Base-by-base conservation (phyloP, 2,329 filamentous ascomycete species). In the Aplosporella prunicola region DNA sequence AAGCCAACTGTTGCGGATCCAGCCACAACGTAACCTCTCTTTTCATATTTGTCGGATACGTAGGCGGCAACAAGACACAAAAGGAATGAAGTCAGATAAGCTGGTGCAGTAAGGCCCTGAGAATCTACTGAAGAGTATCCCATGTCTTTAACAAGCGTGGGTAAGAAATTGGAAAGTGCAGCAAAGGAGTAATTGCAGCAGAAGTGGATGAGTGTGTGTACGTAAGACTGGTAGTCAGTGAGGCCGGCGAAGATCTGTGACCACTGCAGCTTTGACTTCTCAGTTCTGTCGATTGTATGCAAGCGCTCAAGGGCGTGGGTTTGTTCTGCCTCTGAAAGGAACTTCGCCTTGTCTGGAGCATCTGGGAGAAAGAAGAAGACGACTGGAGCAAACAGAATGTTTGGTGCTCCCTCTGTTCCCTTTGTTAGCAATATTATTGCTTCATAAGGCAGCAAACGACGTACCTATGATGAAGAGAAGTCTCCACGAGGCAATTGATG, bases 261-360 rank as follows among this genome's bases (percentile, higher is more conserved):
- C 59, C 57, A 63, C 38, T 63, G 59, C 17, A 47, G 46, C 26
- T 64, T 56, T 5, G 58, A 56, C 27, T 57, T 57, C 0, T 41
- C 46, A 2, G 52, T 56, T 18, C 41, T 41, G 23, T 57, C 50
- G 32, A 56, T 46, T 1, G 60, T 52, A 46, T 85, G 80, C 2
- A 49, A 36, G 23, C 48, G 43, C n/a, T 46, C 42, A 24, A 48
- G 32, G 4, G 51, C 48, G 4, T 47, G 39, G 2, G 35, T 45
- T 31, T 48, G 46, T 23, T 60, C 54, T 2, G 52, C 45, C 3
- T 46, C 43, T 9, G 42, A 51, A 4, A 60, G 46, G 38, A 57
- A 59, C 20, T 35, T 42, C 3, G 52, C 49, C 11, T 47, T 56
- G 4, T 43, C 44, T 1, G 53, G 56, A 3, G 48, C 52, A 41